Conservation (phyloP, 2,329 filamentous ascomycete genomes). For the Apiospora koreana region DNA sequence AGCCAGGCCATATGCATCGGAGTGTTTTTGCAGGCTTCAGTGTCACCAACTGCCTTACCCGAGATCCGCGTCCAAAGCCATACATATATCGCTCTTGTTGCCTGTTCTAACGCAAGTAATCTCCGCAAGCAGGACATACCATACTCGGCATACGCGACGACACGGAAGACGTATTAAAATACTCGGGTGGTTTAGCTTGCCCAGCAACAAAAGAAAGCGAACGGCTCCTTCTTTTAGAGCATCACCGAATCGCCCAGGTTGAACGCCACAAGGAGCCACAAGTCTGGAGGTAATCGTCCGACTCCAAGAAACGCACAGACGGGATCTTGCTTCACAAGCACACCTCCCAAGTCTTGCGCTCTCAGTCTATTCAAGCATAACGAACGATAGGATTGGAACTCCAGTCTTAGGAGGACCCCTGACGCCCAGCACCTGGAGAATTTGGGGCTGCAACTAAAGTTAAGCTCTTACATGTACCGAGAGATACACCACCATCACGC, state of each 20-base stretch:
- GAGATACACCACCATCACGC: not conserved
- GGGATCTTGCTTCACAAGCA: conserved; percentile 3
- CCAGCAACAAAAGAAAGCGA: not conserved
- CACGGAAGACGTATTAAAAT: not conserved
- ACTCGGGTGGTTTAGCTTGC: not conserved
- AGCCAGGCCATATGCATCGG: not conserved
- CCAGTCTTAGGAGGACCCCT: conserved; percentile 3
- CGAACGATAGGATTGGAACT: not conserved
- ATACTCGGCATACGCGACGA: not conserved
- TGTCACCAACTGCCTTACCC: not conserved
- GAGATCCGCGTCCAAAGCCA: not conserved
- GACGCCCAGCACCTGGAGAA: conserved; percentile 7
- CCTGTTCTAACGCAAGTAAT: not conserved
- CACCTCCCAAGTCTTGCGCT: not conserved
- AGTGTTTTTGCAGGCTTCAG: not conserved
- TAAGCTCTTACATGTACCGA: conserved; percentile 8
- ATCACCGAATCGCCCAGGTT: not conserved
- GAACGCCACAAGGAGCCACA: conserved; percentile 1
- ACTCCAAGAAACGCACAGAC: conserved; percentile 3
- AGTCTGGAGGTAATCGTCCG: not conserved
- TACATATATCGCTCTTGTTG: not conserved
- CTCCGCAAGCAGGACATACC: not conserved
- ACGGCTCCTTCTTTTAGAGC: not conserved
- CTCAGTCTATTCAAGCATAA: not conserved
- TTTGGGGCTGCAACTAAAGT: conserved; percentile 5